Percentiles rank a stretch among this genome's conserved stretches.
Evolutionary conservation across 116 monocot species (phyloP).

Genomic region (Papilionanthe hybrid): DNA sequence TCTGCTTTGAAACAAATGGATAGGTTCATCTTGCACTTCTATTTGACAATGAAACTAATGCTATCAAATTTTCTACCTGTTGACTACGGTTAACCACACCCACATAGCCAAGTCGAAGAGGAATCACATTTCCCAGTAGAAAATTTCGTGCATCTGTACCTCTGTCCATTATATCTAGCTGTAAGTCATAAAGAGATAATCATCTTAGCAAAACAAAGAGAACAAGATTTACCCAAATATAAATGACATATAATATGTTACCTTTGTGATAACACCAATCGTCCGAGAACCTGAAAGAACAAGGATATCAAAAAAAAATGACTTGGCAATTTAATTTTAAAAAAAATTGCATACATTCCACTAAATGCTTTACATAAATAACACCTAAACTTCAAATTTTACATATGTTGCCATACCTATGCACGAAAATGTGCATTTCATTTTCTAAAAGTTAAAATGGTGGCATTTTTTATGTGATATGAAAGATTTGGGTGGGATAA

Average conservation of each 20-base stretch:
- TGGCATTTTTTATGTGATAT: too few relatives aligned
- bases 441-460: too few relatives aligned
- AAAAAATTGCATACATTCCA: too few relatives aligned
- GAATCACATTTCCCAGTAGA: constrained; percentile 68
- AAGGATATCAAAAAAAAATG: not conserved
- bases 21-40: not conserved
- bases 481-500: too few relatives aligned
- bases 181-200: constrained; percentile 15
- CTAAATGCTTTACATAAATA: too few relatives aligned
- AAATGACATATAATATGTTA: constrained; percentile 6
- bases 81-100: constrained; percentile 88
- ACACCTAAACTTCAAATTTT: too few relatives aligned
- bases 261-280: constrained; percentile 91
- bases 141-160: constrained; percentile 84
- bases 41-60: not conserved
- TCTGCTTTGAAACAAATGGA: not conserved
- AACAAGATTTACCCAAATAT: not conserved
- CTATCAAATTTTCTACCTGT: too few relatives aligned
- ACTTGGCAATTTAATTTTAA: too few relatives aligned
- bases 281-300: constrained; percentile 55
- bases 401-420: too few relatives aligned
- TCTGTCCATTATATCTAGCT: constrained; percentile 92
- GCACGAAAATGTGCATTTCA: too few relatives aligned
- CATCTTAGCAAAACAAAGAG: not conserved
- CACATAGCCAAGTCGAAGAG: constrained; percentile 69